Evolutionary conservation across 257 asterid genomes (phyloP).

Genomic region (Leonotis leonurus): DNA sequence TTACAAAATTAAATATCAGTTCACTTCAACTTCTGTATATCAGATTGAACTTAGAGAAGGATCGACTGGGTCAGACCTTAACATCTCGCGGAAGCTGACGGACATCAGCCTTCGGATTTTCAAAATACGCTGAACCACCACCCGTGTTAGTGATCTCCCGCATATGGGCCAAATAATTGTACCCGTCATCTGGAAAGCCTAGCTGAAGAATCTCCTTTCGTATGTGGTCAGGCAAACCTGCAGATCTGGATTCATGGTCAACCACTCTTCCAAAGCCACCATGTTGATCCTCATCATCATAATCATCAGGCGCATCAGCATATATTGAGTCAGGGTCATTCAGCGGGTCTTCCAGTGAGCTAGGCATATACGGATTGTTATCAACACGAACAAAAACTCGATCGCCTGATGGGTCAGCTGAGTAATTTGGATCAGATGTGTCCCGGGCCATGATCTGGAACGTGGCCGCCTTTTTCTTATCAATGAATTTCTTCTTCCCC

Average conservation of each 20-base stretch:
- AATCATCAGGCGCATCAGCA: conserved; percentile 62
- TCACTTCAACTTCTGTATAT: background rate
- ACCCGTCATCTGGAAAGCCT: conserved; percentile 97
- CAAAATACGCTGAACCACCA: conserved; percentile 73
- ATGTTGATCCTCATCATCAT: conserved; percentile 17
- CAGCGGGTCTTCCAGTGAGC: conserved; percentile 20
- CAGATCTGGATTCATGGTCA: background rate
- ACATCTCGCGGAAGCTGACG: conserved; percentile 58
- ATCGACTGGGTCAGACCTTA: conserved; percentile 42
- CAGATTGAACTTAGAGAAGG: background rate
- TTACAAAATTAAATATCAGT: background rate
- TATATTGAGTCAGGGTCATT: conserved; percentile 30
- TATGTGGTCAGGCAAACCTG: conserved; percentile 50
- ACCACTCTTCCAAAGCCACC: conserved; percentile 9
- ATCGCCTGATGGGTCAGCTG: conserved; percentile 55
- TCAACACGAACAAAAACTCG: conserved; percentile 76
- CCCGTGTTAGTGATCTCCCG: conserved; percentile 84
- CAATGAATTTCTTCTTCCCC: conserved; percentile 73
- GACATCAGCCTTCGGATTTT: conserved; percentile 64
- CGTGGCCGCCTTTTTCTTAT: conserved; percentile 83
- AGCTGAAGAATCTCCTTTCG: conserved; percentile 82
- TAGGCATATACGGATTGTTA: conserved; percentile 44
- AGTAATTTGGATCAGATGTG: conserved; percentile 64
- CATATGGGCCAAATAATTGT: conserved; percentile 71
- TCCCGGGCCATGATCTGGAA: conserved; percentile 86